Percentiles rank a stretch among this genome's conserved stretches.
phyloP scores from a whole-genome alignment of 768 basidiomycete species.

The Lactarius pseudohatsudake region DNA sequence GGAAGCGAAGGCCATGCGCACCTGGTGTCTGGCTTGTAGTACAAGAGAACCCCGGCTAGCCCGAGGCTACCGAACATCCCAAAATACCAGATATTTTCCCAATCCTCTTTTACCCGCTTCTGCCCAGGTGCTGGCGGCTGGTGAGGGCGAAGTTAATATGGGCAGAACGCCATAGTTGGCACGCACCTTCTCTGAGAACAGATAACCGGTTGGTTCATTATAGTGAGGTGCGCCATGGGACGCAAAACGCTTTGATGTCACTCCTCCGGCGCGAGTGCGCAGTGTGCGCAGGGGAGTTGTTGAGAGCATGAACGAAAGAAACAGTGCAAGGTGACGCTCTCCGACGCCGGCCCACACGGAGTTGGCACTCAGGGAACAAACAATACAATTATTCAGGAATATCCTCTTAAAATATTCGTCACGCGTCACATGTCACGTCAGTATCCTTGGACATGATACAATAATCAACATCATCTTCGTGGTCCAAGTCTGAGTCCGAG shows the following conservation, averaged over 20 bases:
- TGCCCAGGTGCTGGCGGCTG: conserved; percentile 78
- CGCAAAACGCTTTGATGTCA: conserved; percentile 51
- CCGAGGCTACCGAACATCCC: conserved; percentile 91
- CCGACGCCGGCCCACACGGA: background rate
- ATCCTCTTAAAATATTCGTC: background rate
- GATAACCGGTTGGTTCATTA: conserved; percentile 84
- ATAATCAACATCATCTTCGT: conserved; percentile 37
- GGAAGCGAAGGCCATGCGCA: conserved; percentile 39
- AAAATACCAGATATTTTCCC: conserved; percentile 88
- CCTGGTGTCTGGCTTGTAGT: conserved; percentile 95
- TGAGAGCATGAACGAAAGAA: conserved; percentile 13
- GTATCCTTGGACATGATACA: conserved; percentile 40
- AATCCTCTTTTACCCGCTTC: conserved; percentile 84
- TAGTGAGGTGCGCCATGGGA: conserved; percentile 74
- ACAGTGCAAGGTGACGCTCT: background rate
- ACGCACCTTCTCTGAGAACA: conserved; percentile 87
- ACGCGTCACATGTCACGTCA: background rate
- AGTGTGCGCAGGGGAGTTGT: conserved; percentile 27
- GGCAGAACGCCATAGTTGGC: background rate
- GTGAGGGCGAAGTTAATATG: background rate
- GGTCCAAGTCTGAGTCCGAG: conserved; percentile 33
- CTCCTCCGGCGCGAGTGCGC: conserved; percentile 26
- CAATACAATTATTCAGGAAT: conserved; percentile 1
- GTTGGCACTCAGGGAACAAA: conserved; percentile 22
- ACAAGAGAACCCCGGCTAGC: conserved; percentile 69